Conservation (phyloP, 1,284 basidiomycete genomes). For the Ganoderma sp. region DNA sequence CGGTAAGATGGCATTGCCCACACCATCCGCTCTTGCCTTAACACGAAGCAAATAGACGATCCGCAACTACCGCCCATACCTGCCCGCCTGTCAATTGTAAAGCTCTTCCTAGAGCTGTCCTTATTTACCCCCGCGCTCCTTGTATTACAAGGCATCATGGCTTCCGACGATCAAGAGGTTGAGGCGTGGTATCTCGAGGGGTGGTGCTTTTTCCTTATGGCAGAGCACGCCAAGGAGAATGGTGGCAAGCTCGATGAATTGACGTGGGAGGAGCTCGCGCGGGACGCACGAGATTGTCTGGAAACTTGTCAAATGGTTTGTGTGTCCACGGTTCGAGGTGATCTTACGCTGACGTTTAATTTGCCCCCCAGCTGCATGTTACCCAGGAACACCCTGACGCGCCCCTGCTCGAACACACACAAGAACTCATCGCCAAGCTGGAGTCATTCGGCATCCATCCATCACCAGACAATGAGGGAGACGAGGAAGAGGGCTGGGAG, state of each 20-base stretch:
- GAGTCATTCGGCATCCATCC: conserved; percentile 73
- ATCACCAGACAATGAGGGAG: conserved; percentile 60
- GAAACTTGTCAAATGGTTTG: conserved; percentile 82
- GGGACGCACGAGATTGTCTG: conserved; percentile 81
- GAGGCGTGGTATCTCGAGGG: conserved; percentile 97
- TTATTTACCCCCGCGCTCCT: conserved; percentile 74
- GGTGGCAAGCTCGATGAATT: conserved; percentile 65
- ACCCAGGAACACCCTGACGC: conserved; percentile 78
- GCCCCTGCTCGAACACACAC: conserved; percentile 79
- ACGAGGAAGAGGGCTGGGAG: conserved; percentile 56
- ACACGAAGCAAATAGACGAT: conserved; percentile 57
- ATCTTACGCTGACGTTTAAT: not conserved
- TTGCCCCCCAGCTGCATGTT: conserved; percentile 63
- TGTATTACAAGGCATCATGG: conserved; percentile 81
- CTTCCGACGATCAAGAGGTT: conserved; percentile 85
- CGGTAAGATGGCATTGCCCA: conserved; percentile 49
- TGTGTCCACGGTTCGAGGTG: conserved; percentile 18
- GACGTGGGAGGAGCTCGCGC: conserved; percentile 80
- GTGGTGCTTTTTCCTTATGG: conserved; percentile 89
- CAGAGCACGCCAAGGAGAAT: conserved; percentile 65
- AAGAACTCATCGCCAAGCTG: conserved; percentile 75
- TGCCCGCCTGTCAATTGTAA: conserved; percentile 77
- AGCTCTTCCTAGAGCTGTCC: conserved; percentile 84
- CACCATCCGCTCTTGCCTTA: not conserved
- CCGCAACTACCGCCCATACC: conserved; percentile 76